Percentiles rank a stretch among this genome's conserved stretches.
Conservation (phyloP, 352 stramenopile species). For the Globisporangium megalacanthum region DNA sequence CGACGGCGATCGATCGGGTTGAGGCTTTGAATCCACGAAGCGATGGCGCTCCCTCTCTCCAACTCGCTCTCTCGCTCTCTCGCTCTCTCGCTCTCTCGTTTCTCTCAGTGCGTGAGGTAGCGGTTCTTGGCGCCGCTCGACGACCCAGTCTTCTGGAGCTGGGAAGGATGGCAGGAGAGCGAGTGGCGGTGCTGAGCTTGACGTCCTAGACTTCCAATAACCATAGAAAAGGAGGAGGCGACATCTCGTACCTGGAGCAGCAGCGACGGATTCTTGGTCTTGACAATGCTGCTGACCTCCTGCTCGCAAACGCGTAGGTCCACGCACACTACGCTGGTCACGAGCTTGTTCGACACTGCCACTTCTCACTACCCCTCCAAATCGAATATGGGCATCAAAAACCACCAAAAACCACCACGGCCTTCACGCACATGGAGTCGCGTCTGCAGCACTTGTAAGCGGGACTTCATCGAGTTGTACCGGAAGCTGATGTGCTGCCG, state of each 20-base stretch:
- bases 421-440: slow-evolving; percentile 64
- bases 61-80: background rate
- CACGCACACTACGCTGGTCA: no score
- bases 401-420: background rate
- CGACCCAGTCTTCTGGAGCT: slow-evolving; percentile 64
- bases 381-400: background rate
- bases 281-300: slow-evolving; percentile 94
- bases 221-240: background rate
- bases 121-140: slow-evolving; percentile 37
- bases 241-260: slow-evolving; percentile 76
- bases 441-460: slow-evolving; percentile 89
- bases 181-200: background rate
- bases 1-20: background rate
- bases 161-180: background rate
- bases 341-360: no score
- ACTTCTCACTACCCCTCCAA: background rate
- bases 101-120: slow-evolving; percentile 57
- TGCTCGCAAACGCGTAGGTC: slow-evolving; percentile 13
- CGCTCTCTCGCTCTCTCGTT: background rate
- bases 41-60: background rate
- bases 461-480: slow-evolving; percentile 93
- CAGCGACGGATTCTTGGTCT: slow-evolving; percentile 93
- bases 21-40: background rate
- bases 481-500: slow-evolving; percentile 92
- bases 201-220: background rate